Conservation (phyloP, 495 filamentous ascomycete species). For the Talaromyces thailandensis region DNA sequence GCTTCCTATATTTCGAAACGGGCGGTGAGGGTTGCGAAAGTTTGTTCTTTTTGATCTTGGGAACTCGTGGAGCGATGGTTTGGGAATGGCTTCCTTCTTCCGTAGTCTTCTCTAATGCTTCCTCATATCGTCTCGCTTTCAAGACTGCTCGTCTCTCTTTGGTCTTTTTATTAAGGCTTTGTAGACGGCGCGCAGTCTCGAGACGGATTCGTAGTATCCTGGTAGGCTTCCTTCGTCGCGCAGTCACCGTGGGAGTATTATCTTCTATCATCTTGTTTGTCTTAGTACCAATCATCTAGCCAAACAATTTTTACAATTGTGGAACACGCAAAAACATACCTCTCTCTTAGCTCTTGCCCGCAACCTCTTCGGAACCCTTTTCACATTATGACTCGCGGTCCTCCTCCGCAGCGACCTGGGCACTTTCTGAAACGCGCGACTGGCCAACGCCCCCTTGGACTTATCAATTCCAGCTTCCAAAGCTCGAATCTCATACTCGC, state of each 20-base stretch:
- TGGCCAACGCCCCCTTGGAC: slow-evolving; percentile 56
- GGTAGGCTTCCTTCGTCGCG: slow-evolving; percentile 60
- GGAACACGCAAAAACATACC: slow-evolving; percentile 24
- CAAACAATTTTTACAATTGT: neutral
- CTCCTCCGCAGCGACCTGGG: slow-evolving; percentile 74
- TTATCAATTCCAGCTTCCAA: slow-evolving; percentile 69
- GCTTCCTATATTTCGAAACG: slow-evolving; percentile 68
- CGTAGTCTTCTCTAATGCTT: slow-evolving; percentile 22
- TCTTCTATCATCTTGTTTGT: slow-evolving; percentile 65
- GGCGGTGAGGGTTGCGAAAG: slow-evolving; percentile 58
- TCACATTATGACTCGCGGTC: slow-evolving; percentile 91
- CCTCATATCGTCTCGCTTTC: slow-evolving; percentile 25
- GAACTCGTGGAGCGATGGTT: slow-evolving; percentile 40
- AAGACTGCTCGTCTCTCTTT: slow-evolving; percentile 37
- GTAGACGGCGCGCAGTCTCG: slow-evolving; percentile 69
- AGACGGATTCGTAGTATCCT: slow-evolving; percentile 67
- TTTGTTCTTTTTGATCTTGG: slow-evolving; percentile 62
- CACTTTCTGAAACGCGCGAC: slow-evolving; percentile 81
- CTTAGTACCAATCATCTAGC: neutral
- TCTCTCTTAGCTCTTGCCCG: slow-evolving; percentile 62
- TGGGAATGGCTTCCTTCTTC: slow-evolving; percentile 26
- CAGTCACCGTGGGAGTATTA: slow-evolving; percentile 77
- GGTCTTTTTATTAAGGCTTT: slow-evolving; percentile 48
- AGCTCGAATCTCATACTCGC: slow-evolving; percentile 81
- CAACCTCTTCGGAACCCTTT: slow-evolving; percentile 76